Evolutionary conservation across 768 basidiomycete genomes (phyloP), one percentile per base, ranked within the genome.

Genomic region (Mycena galericulata): DNA sequence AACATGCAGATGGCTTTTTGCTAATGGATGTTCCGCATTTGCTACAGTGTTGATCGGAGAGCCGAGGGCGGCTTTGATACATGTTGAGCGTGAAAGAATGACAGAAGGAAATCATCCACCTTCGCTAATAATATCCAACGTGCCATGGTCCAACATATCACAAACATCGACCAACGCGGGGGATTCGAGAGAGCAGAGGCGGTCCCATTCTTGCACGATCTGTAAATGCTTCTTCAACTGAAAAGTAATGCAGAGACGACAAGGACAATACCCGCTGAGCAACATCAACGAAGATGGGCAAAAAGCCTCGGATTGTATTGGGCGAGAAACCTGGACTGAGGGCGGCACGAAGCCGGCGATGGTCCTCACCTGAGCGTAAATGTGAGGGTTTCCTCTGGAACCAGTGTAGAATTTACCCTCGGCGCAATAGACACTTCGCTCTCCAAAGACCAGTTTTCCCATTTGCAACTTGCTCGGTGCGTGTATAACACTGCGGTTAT

Each of bases 111-210:
- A 20, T n/a, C 3, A 59, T 24, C 9, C 3, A 60, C 63, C 64
- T 62, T 70, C 63, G 54, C 69, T 70, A 17, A 70, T 70, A 17
- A 70, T 38, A 62, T 66, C 69, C 38, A 70, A 49, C 11, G 69
- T 70, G 8, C 30, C 69, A 27, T 61, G 69, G 54, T 70, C 69
- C 29, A 70, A 46, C 34, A 70, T 15, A 32, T 66, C 24, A n/a
- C 64, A 70, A 22, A 70, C 64, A 41, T 70, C 62, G 15, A 70
- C 43, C 36, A 41, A 53, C n/a, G 22, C 53, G 15, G 27, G 59
- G 10, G 45, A 22, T 12, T 36, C 53, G 1, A 51, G 18, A 26
- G 69, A 50, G 40, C 63, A 65, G 2, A 38, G 15, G 27, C 43
- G 30, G 1, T 56, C 67, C 67, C 67, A 68, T 53, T 58, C 67